These are phyloP conservation scores for Scheffersomyces spartinae DNA, from an alignment of 805 yeast species.

Conservation along the genomic window DNA sequence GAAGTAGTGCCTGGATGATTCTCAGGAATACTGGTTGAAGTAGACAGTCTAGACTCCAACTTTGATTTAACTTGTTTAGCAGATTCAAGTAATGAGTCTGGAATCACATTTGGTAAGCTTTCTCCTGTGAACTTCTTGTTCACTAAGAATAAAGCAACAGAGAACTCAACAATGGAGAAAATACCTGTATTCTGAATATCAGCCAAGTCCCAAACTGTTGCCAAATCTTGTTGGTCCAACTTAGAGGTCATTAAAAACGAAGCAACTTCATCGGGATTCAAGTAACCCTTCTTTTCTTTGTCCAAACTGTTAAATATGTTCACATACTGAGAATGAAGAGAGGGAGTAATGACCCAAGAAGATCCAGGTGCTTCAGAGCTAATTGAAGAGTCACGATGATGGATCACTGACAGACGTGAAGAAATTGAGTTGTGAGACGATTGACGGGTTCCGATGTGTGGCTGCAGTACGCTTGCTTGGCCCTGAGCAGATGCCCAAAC, in stretches of 20 bases:
- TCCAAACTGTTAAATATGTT: conserved; percentile 72
- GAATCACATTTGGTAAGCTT: conserved; percentile 68
- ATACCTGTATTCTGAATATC: conserved; percentile 80
- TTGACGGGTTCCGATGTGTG: conserved; percentile 10
- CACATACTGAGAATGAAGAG: conserved; percentile 69
- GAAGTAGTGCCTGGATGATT: conserved; percentile 1
- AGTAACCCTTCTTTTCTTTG: conserved; percentile 44
- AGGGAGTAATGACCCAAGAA: conserved; percentile 54
- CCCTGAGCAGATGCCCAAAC: conserved; percentile 20
- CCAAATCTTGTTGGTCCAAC: conserved; percentile 73
- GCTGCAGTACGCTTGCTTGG: neutral
- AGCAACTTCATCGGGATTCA: conserved; percentile 76
- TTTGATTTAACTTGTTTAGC: no score
- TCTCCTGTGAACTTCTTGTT: conserved; percentile 74
- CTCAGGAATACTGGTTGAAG: conserved; percentile 2
- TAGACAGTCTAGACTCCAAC: no score
- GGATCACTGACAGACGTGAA: conserved; percentile 25
- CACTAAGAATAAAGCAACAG: conserved; percentile 87
- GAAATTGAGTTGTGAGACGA: conserved; percentile 18
- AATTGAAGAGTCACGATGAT: conserved; percentile 10
- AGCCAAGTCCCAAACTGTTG: conserved; percentile 89
- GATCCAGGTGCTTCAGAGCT: conserved; percentile 8
- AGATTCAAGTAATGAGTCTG: conserved; percentile 42
- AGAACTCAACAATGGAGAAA: conserved; percentile 72
- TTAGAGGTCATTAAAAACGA: conserved; percentile 82